These are phyloP conservation scores for Chrysanthemum makinoi DNA, from an alignment of 129 eudicot species.

Conservation along the genomic window DNA sequence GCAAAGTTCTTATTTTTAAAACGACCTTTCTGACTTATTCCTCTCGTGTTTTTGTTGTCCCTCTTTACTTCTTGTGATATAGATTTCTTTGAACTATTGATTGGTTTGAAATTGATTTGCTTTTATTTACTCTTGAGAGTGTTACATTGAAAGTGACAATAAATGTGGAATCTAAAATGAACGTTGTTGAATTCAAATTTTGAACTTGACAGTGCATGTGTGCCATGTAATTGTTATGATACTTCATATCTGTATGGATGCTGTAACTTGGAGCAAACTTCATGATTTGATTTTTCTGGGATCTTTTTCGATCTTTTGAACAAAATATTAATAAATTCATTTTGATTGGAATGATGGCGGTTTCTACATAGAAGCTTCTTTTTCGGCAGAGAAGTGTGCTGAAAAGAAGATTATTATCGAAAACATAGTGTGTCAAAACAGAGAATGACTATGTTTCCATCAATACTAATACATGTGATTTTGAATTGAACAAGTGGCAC, in stretches of 20 bases:
- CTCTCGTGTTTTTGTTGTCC: neutral
- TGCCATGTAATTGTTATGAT: neutral
- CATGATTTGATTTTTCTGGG: neutral
- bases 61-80: neutral
- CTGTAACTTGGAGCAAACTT: conserved; percentile 4
- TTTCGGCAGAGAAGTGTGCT: neutral
- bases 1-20: neutral
- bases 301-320: neutral
- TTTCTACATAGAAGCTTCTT: neutral
- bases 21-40: neutral
- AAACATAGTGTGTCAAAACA: too few species aligned
- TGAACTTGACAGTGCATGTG: neutral
- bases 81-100: neutral
- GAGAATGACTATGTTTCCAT: too few species aligned
- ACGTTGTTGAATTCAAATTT: neutral
- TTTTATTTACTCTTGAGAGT: conserved; percentile 1
- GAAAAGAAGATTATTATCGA: too few species aligned
- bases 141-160: neutral
- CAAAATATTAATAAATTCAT: neutral
- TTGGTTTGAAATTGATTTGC: conserved; percentile 3
- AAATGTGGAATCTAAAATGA: neutral
- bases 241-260: neutral
- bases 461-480: too few species aligned
- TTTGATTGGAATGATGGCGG: neutral
- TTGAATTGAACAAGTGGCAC: too few species aligned